Percentiles rank a stretch among this genome's conserved stretches.
Evolutionary conservation across 2,329 filamentous ascomycete genomes (phyloP).

Genomic region (Passalora sequoiae): DNA sequence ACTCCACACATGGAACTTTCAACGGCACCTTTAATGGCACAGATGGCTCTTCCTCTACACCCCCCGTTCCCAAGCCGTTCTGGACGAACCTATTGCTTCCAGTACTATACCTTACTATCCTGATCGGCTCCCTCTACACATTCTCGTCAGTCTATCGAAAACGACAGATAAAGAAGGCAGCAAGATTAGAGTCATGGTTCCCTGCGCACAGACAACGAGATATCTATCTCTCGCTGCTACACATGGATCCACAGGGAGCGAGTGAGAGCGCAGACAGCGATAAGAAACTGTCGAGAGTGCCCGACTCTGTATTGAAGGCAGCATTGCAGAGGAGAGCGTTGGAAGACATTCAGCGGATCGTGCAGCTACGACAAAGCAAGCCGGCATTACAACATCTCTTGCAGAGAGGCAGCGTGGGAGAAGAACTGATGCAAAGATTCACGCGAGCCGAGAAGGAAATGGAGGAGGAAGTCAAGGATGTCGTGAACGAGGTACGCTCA

Average conservation of each 20-base stretch:
- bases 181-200: conserved; percentile 92
- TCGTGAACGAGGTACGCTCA: conserved; percentile 78
- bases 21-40: conserved; percentile 26
- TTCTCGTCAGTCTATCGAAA: conserved; percentile 93
- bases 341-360: conserved; percentile 87
- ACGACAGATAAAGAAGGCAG: conserved; percentile 73
- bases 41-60: conserved; percentile 20
- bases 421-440: conserved; percentile 93
- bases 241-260: conserved; percentile 57
- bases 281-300: conserved; percentile 61
- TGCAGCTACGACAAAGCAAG: conserved; percentile 83
- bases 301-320: conserved; percentile 80
- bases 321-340: conserved; percentile 82
- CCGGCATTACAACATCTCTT: conserved; percentile 76
- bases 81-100: conserved; percentile 84
- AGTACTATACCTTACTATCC: conserved; percentile 80
- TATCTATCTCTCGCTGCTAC: conserved; percentile 86
- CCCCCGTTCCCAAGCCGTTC: conserved; percentile 31
- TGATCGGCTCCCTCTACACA: conserved; percentile 80
- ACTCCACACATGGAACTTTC: conserved; percentile 22
- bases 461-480: conserved; percentile 90
- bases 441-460: conserved; percentile 92
- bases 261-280: conserved; percentile 51
- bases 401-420: conserved; percentile 86
- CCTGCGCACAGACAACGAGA: conserved; percentile 84